A percentile compares a stretch with the other conserved stretches of the same genome.
phyloP scores from a whole-genome alignment of 306 rosid species.

The Ochetophila trinervis region DNA sequence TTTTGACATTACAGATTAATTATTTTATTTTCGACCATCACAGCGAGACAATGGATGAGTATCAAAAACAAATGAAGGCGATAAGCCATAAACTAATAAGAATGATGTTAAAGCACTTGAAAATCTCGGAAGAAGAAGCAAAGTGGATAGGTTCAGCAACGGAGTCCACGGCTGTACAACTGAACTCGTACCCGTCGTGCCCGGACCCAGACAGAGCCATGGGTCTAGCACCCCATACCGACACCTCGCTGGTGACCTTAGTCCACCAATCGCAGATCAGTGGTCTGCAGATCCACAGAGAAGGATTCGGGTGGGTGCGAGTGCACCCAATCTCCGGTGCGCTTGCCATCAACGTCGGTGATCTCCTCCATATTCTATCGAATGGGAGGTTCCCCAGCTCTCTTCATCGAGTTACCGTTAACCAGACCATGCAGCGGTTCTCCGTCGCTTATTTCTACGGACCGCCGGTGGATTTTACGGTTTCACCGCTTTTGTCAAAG shows the following conservation, averaged over 20 bases:
- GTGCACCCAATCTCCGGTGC: slow-evolving; percentile 41
- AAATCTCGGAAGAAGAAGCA: slow-evolving; percentile 24
- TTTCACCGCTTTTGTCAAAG: slow-evolving; percentile 34
- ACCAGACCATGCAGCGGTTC: slow-evolving; percentile 29
- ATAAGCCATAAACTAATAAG: slow-evolving; percentile 42
- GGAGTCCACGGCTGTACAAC: slow-evolving; percentile 40
- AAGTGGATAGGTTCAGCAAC: slow-evolving; percentile 36
- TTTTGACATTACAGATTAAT: not conserved
- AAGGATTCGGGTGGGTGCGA: slow-evolving; percentile 50
- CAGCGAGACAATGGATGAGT: slow-evolving; percentile 52
- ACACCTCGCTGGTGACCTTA: slow-evolving; percentile 65
- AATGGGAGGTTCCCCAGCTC: slow-evolving; percentile 43
- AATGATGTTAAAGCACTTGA: slow-evolving; percentile 33
- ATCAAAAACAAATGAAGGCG: slow-evolving; percentile 50
- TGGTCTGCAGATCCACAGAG: slow-evolving; percentile 61
- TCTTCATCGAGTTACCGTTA: slow-evolving; percentile 56
- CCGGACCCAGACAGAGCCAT: slow-evolving; percentile 63
- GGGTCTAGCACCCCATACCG: slow-evolving; percentile 80
- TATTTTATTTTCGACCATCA: not conserved
- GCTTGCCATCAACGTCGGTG: slow-evolving; percentile 58
- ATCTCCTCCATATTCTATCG: slow-evolving; percentile 53
- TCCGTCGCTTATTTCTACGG: slow-evolving; percentile 58
- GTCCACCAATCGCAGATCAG: slow-evolving; percentile 48
- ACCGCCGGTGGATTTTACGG: slow-evolving; percentile 41
- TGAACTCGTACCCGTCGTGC: slow-evolving; percentile 64